Percentiles rank a stretch among this genome's conserved stretches.
Evolutionary conservation across 1,284 basidiomycete genomes (phyloP).

Genomic region (Leccinum angustisporum): DNA sequence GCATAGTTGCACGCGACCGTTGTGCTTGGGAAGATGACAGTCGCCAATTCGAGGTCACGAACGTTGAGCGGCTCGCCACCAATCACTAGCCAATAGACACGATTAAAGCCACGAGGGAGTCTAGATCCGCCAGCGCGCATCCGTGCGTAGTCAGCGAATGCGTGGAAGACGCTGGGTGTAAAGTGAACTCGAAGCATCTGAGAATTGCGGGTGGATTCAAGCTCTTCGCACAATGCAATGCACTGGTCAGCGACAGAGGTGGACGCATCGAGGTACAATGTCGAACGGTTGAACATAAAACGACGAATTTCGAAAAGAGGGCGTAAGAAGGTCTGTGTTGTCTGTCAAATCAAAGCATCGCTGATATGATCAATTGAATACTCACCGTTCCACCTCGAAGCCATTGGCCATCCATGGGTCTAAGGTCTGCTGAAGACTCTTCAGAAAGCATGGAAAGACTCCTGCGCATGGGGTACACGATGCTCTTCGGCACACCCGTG

Average conservation of each 20-base stretch:
- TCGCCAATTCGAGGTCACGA: slow-evolving; percentile 28
- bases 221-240: slow-evolving; percentile 25
- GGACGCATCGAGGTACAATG: slow-evolving; percentile 29
- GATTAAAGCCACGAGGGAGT: slow-evolving; percentile 27
- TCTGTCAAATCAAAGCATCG: not conserved
- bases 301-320: slow-evolving; percentile 33
- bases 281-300: slow-evolving; percentile 34
- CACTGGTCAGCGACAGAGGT: slow-evolving; percentile 29
- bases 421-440: slow-evolving; percentile 26
- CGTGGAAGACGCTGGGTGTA: slow-evolving; percentile 31
- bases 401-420: slow-evolving; percentile 32
- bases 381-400: slow-evolving; percentile 30
- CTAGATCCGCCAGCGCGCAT: slow-evolving; percentile 19
- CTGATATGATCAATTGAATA: not conserved
- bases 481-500: slow-evolving; percentile 34
- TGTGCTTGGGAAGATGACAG: slow-evolving; percentile 23
- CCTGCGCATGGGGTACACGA: slow-evolving; percentile 31
- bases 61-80: slow-evolving; percentile 27
- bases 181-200: slow-evolving; percentile 31
- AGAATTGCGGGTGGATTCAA: slow-evolving; percentile 23
- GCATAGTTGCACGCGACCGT: slow-evolving; percentile 35
- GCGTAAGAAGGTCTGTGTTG: slow-evolving; percentile 28
- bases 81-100: slow-evolving; percentile 33
- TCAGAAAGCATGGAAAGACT: slow-evolving; percentile 27
- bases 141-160: slow-evolving; percentile 27